A percentile compares a stretch with the other conserved stretches of the same genome.
phyloP scores from a whole-genome alignment of 345 rosid species.

The Litchi chinensis region DNA sequence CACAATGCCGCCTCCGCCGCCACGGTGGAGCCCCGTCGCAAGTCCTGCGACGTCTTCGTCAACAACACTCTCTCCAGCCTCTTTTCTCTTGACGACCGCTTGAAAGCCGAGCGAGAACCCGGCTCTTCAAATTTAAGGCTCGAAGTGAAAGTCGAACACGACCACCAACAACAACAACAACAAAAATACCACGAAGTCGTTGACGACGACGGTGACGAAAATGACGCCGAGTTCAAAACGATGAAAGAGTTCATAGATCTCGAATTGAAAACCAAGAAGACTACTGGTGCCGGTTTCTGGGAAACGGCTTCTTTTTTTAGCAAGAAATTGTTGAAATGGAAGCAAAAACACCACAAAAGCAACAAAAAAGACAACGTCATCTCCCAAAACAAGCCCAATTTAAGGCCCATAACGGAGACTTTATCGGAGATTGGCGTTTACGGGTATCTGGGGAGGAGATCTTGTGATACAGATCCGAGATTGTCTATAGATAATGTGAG shows the following conservation, averaged over 20 bases:
- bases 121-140: background rate
- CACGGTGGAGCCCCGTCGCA: slow-evolving; percentile 51
- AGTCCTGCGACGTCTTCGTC: slow-evolving; percentile 47
- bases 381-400: slow-evolving; percentile 3
- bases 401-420: slow-evolving; percentile 33
- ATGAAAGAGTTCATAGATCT: slow-evolving; percentile 75
- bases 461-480: slow-evolving; percentile 55
- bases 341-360: slow-evolving; percentile 35
- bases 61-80: slow-evolving; percentile 44
- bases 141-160: slow-evolving; percentile 25
- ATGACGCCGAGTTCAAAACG: slow-evolving; percentile 51
- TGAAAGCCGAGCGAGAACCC: slow-evolving; percentile 7
- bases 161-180: slow-evolving; percentile 20
- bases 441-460: slow-evolving; percentile 50
- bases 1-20: slow-evolving; percentile 33
- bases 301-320: slow-evolving; percentile 54
- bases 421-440: slow-evolving; percentile 49
- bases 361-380: slow-evolving; percentile 23
- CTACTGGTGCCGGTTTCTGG: slow-evolving; percentile 38
- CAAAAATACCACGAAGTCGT: background rate
- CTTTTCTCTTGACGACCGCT: slow-evolving; percentile 41
- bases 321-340: slow-evolving; percentile 57
- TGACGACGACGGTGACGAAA: background rate
- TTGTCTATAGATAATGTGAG: slow-evolving; percentile 42
- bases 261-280: slow-evolving; percentile 47